Conservation (phyloP, 2,329 filamentous ascomycete species). For the Fusarium annulatum region DNA sequence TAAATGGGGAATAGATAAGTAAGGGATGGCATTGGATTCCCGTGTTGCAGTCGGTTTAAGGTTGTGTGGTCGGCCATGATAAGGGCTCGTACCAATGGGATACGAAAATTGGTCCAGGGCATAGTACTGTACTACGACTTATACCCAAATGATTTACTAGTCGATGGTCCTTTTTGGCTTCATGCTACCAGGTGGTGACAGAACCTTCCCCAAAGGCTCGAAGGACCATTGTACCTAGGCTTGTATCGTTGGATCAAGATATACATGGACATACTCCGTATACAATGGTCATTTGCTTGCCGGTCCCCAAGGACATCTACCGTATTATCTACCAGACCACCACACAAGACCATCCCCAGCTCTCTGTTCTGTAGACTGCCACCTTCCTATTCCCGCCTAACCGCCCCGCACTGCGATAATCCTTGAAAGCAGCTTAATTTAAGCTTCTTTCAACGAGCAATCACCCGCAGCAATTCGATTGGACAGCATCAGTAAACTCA, state of each 20-base stretch:
- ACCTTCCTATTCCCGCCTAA: constrained; percentile 42
- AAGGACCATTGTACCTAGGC: neutral
- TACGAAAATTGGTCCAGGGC: constrained; percentile 15
- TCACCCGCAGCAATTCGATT: constrained; percentile 4
- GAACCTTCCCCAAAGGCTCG: neutral
- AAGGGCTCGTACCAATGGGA: neutral
- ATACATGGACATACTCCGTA: neutral
- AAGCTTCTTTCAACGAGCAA: constrained; percentile 33
- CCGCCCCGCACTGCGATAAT: constrained; percentile 20
- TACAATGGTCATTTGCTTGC: neutral
- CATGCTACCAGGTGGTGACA: neutral
- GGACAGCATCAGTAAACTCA: neutral
- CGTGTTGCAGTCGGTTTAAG: neutral
- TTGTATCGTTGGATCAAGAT: neutral
- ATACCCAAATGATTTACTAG: neutral
- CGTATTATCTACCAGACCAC: neutral
- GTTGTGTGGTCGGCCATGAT: neutral
- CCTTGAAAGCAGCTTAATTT: constrained; percentile 35
- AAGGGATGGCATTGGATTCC: neutral
- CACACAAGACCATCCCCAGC: constrained; percentile 6
- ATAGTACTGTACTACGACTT: neutral
- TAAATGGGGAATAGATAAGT: constrained; percentile 30
- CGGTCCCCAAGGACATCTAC: neutral
- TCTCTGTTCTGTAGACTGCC: constrained; percentile 1
- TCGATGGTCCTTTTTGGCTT: neutral